A percentile compares a stretch with the other conserved stretches of the same genome.
Conservation (phyloP, 2,329 filamentous ascomycete species). For the Colletotrichum karsti region DNA sequence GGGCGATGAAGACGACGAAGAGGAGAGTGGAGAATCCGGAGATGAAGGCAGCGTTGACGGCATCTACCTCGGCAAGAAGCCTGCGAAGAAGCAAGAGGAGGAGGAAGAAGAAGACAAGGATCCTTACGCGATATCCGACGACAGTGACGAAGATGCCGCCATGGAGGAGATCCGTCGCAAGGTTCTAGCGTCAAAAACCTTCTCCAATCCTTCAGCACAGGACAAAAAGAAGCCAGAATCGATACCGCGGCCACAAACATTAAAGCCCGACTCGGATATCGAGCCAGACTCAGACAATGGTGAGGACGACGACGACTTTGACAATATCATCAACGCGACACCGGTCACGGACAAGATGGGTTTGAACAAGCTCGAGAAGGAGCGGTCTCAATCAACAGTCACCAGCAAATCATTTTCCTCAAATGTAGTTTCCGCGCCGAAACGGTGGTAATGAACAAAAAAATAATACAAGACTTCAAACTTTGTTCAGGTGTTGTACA, state of each 20-base stretch:
- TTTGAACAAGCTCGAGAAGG: conserved; percentile 63
- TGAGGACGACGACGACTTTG: conserved; percentile 80
- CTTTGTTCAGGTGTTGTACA: background rate
- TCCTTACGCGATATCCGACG: conserved; percentile 80
- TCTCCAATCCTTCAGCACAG: conserved; percentile 66
- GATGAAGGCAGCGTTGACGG: conserved; percentile 60
- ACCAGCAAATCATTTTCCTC: conserved; percentile 62
- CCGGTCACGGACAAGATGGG: conserved; percentile 89
- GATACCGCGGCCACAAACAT: conserved; percentile 66
- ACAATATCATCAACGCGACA: conserved; percentile 91
- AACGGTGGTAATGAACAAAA: conserved; percentile 46
- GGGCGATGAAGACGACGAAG: conserved; percentile 53
- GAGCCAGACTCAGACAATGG: conserved; percentile 78
- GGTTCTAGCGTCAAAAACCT: conserved; percentile 91
- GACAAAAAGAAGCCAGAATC: conserved; percentile 67
- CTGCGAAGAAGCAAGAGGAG: conserved; percentile 42
- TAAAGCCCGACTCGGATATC: conserved; percentile 70
- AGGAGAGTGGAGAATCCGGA: conserved; percentile 53
- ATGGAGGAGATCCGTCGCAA: conserved; percentile 93
- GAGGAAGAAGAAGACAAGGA: conserved; percentile 64
- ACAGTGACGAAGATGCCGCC: conserved; percentile 80
- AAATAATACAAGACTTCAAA: background rate
- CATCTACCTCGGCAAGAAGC: conserved; percentile 68
- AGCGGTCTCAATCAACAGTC: conserved; percentile 55
- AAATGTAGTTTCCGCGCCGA: conserved; percentile 56